Evolutionary conservation across 225 moss, liverwort and hornwort genomes (phyloP).

Genomic region (Pseudoscleropodium purum): DNA sequence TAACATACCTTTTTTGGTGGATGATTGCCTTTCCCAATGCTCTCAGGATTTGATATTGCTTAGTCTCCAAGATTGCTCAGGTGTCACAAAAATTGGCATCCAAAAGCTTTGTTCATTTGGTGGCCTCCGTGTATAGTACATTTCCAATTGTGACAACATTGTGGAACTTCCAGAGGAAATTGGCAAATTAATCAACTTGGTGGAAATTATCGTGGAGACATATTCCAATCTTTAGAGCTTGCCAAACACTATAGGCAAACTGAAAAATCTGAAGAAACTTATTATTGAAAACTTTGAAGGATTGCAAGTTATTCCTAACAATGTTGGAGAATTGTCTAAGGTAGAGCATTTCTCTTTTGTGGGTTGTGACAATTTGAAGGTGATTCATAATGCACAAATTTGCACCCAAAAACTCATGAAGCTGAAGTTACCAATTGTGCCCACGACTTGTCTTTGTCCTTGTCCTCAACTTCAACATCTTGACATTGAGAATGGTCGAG

Average conservation of each 20-base stretch:
- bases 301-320: not conserved
- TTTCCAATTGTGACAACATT: accelerated
- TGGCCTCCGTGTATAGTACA: not conserved
- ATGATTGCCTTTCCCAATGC: not conserved
- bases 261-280: not conserved
- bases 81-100: not conserved
- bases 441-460: not conserved
- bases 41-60: not conserved
- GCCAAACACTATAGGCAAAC: not conserved
- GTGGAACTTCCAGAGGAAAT: not conserved
- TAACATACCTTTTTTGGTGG: not conserved
- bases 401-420: accelerated
- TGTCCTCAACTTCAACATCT: accelerated
- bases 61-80: accelerated
- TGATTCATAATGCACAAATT: not conserved
- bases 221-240: not conserved
- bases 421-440: not conserved
- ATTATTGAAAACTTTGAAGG: accelerated
- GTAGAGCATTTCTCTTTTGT: not conserved
- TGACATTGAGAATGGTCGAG: accelerated
- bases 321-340: not conserved
- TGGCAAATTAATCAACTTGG: not conserved
- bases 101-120: not conserved
- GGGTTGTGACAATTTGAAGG: accelerated
- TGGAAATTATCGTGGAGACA: accelerated